Evolutionary conservation across 2,329 filamentous ascomycete species (phyloP), one percentile per base, ranked within the genome.

Genomic region (Xylaria sp.): DNA sequence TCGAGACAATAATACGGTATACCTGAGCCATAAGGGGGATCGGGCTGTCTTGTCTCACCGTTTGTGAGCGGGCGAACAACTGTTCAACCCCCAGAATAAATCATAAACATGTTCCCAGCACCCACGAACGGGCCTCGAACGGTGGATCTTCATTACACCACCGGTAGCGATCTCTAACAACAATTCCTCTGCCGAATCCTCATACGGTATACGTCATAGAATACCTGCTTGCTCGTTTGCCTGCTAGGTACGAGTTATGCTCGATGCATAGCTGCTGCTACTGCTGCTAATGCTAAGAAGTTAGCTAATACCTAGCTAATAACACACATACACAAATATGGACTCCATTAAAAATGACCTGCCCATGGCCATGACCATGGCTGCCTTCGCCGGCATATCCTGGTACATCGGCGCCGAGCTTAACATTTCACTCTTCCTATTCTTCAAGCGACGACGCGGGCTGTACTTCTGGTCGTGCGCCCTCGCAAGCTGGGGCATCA

Each of bases 371-470:
- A 79, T 81, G 76, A 74, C 74, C 60, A 79, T 81, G 67, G 77
- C 78, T 50, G 79, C 78, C 63, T 81, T 81, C 57, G 74, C 71
- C 8, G 79, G 78, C 62, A 78, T 80, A 53, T 77, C 79, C 21
- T 79, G 76, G 73, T 79, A 75, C 66, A 75, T 77, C 64, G 76
- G 75, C n/a, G 67, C 70, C 48, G 78, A 79, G 65, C 73, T 79
- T 67, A 77, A 75, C 70, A 55, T 75, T 0, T 76, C 75, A 24
- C 70, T 79, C 2, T 76, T 78, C 64, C 11, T 76, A 17, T 70
- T 75, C 54, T 79, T 79, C 73, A 78, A 78, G 60, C 72, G 75
- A 12, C 71, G 76, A 12, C 71, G 71, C n/a, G 77, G 78, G 1
- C 61, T 79, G 3, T 79, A 79, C 61, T 79, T 79, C 65, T 79